Conservation (phyloP, 2,329 filamentous ascomycete genomes). For the Curvularia lunata region DNA sequence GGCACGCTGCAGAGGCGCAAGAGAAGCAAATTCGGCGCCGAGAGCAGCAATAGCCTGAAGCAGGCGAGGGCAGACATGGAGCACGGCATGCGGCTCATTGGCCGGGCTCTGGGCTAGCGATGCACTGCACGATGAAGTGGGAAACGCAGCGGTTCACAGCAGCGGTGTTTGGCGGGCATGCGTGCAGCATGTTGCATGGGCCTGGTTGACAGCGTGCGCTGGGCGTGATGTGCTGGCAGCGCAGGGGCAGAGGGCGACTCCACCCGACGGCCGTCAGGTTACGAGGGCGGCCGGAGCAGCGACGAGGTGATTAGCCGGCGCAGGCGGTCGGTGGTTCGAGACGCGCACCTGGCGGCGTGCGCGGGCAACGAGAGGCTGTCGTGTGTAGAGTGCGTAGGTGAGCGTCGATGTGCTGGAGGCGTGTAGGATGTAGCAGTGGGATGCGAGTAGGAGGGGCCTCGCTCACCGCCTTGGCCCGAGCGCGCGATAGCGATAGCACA, state of each 20-base stretch:
- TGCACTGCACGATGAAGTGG: slow-evolving; percentile 38
- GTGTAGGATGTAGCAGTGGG: background rate
- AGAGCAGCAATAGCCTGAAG: background rate
- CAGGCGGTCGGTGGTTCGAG: slow-evolving; percentile 7
- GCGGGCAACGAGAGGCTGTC: background rate
- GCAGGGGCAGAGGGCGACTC: slow-evolving; percentile 17
- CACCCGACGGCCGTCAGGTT: slow-evolving; percentile 33
- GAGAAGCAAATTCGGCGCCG: slow-evolving; percentile 14
- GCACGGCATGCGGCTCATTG: slow-evolving; percentile 33
- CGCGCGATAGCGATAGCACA: background rate
- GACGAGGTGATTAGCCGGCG: slow-evolving; percentile 28
- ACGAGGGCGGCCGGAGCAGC: slow-evolving; percentile 19
- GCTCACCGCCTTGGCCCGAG: background rate
- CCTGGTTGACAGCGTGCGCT: slow-evolving; percentile 40
- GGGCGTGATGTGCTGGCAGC: slow-evolving; percentile 22
- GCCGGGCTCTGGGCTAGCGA: slow-evolving; percentile 27
- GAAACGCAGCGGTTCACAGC: slow-evolving; percentile 36
- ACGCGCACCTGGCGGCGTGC: slow-evolving; percentile 6
- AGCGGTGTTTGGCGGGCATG: slow-evolving; percentile 11
- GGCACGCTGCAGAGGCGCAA: slow-evolving; percentile 20
- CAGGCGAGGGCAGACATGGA: slow-evolving; percentile 5
- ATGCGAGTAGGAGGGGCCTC: background rate
- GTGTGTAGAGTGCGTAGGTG: no score
- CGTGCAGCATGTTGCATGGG: slow-evolving; percentile 30
- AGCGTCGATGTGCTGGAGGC: background rate